Evolutionary conservation across 2,329 filamentous ascomycete genomes (phyloP).

Genomic region (Cercospora beticola): DNA sequence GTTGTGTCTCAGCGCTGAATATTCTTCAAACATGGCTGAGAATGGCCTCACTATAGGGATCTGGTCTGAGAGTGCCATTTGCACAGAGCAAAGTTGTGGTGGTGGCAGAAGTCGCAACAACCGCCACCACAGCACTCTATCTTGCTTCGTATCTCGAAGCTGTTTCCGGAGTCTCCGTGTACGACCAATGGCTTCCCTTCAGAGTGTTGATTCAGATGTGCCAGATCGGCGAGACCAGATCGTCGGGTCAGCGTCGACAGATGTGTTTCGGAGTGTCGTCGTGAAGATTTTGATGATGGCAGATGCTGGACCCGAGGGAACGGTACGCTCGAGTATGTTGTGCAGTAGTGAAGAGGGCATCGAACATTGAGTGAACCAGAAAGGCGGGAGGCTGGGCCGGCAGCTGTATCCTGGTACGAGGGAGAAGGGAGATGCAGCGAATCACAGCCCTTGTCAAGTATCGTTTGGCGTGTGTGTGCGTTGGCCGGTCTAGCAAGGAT

Average conservation of each 20-base stretch:
- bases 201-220: background rate
- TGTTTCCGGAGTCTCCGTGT: background rate
- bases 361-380: background rate
- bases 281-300: background rate
- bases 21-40: constrained; percentile 25
- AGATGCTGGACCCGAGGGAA: background rate
- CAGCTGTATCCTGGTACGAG: background rate
- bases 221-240: background rate
- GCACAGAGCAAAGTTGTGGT: background rate
- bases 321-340: background rate
- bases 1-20: constrained; percentile 7
- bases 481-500: background rate
- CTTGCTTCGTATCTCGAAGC: background rate
- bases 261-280: background rate
- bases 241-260: background rate
- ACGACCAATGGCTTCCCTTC: background rate
- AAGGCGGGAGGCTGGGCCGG: background rate
- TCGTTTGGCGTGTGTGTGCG: background rate
- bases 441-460: background rate
- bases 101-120: background rate
- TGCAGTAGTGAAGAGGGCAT: background rate
- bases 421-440: background rate
- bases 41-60: constrained; percentile 25
- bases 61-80: constrained; percentile 18
- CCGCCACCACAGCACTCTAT: background rate